Percentiles rank a stretch among this genome's conserved stretches.
phyloP scores from a whole-genome alignment of 495 filamentous ascomycete species.

The Xylaria palmicola region DNA sequence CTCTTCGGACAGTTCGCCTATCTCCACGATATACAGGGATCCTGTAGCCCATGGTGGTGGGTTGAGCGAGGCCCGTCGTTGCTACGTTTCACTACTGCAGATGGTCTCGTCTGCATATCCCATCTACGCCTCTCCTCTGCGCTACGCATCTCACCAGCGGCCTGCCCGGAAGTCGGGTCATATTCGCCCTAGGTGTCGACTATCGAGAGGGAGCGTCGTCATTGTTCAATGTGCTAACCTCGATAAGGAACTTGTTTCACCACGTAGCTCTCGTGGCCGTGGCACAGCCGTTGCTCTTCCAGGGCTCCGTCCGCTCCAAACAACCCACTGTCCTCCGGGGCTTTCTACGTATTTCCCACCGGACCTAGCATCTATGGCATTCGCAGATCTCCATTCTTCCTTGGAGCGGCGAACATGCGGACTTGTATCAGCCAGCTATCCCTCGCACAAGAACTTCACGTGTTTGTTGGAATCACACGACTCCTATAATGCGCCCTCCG shows the following conservation, averaged over 20 bases:
- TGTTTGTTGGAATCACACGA: neutral
- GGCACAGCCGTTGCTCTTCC: neutral
- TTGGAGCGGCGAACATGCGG: neutral
- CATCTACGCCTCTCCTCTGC: neutral
- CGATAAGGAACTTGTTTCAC: neutral
- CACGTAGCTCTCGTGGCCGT: neutral
- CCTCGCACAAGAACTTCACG: neutral
- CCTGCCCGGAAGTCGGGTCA: conserved; percentile 4
- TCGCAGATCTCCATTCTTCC: neutral
- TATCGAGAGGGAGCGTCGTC: neutral
- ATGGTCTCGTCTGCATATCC: neutral
- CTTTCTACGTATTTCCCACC: no score
- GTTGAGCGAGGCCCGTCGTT: neutral
- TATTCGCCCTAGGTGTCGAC: neutral
- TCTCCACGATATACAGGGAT: conserved; percentile 14
- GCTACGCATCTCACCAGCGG: neutral
- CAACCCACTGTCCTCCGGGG: no score
- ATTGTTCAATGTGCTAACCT: neutral
- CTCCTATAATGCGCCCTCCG: neutral
- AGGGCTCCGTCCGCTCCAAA: neutral
- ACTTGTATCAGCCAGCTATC: neutral
- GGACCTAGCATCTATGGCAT: neutral
- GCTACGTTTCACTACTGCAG: conserved; percentile 10
- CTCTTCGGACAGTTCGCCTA: conserved; percentile 18
- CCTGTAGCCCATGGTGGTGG: neutral